phyloP scores from a whole-genome alignment of 805 yeast genomes.

The Candida pseudoglaebosa region DNA sequence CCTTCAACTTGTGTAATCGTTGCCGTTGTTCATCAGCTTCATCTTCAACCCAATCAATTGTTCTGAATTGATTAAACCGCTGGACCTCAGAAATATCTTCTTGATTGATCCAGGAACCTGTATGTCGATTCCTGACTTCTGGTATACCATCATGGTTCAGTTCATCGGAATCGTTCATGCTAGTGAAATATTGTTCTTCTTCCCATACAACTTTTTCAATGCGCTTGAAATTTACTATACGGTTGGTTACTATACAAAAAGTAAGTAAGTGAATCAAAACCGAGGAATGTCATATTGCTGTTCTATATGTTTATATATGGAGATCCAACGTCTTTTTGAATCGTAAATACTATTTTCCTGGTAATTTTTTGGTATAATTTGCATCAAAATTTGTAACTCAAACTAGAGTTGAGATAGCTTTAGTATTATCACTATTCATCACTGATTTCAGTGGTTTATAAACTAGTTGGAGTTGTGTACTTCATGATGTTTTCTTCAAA shows the following conservation, averaged over 20 bases:
- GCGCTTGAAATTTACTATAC: neutral
- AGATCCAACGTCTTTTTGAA: too few relatives aligned
- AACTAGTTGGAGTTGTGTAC: conserved; percentile 7
- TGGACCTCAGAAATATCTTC: conserved; percentile 35
- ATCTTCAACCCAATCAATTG: conserved; percentile 72
- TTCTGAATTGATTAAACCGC: conserved; percentile 56
- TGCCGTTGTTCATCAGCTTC: conserved; percentile 45
- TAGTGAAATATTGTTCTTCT: neutral
- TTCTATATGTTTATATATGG: too few relatives aligned
- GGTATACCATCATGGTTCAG: neutral
- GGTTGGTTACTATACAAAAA: neutral
- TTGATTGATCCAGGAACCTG: conserved; percentile 39
- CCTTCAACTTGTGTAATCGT: conserved; percentile 19
- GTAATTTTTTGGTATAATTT: too few relatives aligned
- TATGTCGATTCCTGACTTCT: conserved; percentile 19
- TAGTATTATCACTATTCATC: too few relatives aligned
- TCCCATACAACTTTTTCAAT: neutral
- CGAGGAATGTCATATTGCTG: too few relatives aligned
- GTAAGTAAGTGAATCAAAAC: too few relatives aligned
- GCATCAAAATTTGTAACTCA: too few relatives aligned
- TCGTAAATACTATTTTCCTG: too few relatives aligned
- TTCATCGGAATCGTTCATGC: conserved; percentile 2
- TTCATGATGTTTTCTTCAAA: conserved; percentile 19
- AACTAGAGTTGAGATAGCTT: too few relatives aligned
- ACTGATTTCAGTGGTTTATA: too few relatives aligned